phyloP scores from a whole-genome alignment of 1,139 yeast species.

The Candida frijolesensis region DNA sequence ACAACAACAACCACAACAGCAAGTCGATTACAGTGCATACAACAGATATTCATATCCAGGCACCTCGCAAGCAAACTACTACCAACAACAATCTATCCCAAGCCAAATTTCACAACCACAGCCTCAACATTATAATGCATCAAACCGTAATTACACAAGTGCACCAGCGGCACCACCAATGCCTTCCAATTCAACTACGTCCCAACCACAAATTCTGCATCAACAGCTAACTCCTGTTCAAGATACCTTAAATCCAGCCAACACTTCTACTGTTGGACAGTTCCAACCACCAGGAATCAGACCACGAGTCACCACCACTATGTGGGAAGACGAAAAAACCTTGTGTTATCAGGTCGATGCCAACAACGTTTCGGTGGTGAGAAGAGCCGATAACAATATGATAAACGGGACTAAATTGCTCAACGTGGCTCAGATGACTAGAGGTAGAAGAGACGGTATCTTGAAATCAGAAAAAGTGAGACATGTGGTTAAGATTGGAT shows the following conservation, averaged over 20 bases:
- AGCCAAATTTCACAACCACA: conserved; percentile 21
- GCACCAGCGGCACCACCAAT: conserved; percentile 10
- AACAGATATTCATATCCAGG: conserved; percentile 13
- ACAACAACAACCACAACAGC: conserved; percentile 13
- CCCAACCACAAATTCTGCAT: conserved; percentile 11
- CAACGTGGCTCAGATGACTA: conserved; percentile 58
- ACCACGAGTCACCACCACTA: conserved; percentile 89
- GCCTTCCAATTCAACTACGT: conserved; percentile 9
- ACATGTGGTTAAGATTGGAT: conserved; percentile 93
- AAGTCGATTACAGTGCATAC: conserved; percentile 12
- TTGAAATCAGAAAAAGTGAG: conserved; percentile 84
- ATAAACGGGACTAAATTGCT: conserved; percentile 86
- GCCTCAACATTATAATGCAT: conserved; percentile 19
- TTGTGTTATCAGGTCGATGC: conserved; percentile 95
- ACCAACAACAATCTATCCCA: conserved; percentile 19
- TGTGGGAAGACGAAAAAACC: conserved; percentile 98
- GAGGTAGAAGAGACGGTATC: conserved; percentile 60
- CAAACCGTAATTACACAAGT: conserved; percentile 12
- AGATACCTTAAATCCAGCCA: conserved; percentile 25
- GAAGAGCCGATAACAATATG: conserved; percentile 93
- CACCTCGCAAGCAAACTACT: conserved; percentile 16
- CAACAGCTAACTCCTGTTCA: conserved; percentile 21
- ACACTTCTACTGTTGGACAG: conserved; percentile 46
- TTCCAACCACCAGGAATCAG: conserved; percentile 58
- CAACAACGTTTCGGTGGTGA: conserved; percentile 84